phyloP scores from a whole-genome alignment of 768 basidiomycete genomes.

The Auricularia sp. region DNA sequence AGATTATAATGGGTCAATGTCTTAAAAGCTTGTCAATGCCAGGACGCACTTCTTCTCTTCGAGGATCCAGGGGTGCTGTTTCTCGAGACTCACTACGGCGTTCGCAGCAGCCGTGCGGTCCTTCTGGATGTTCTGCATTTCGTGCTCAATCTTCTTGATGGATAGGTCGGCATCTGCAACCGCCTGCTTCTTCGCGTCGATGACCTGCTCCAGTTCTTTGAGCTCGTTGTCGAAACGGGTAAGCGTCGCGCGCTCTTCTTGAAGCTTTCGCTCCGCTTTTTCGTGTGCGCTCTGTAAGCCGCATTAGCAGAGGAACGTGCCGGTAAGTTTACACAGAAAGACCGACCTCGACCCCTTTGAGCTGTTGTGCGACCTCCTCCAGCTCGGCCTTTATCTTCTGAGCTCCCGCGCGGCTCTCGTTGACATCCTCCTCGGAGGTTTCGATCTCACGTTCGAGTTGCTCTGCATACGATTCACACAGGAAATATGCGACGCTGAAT shows the following conservation, averaged over 20 bases:
- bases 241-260: slow-evolving; percentile 80
- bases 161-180: slow-evolving; percentile 57
- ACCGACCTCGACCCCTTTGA: slow-evolving; percentile 35
- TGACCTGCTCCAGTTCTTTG: slow-evolving; percentile 66
- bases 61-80: slow-evolving; percentile 76
- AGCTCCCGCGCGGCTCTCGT: slow-evolving; percentile 36
- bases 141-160: slow-evolving; percentile 60
- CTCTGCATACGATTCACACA: slow-evolving; percentile 32
- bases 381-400: slow-evolving; percentile 53
- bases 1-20: background rate
- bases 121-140: slow-evolving; percentile 48
- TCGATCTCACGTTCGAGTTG: slow-evolving; percentile 72
- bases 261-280: slow-evolving; percentile 58
- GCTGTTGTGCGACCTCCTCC: slow-evolving; percentile 41
- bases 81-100: slow-evolving; percentile 56
- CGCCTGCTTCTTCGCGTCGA: slow-evolving; percentile 71
- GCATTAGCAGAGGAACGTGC: background rate
- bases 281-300: slow-evolving; percentile 40
- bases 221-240: slow-evolving; percentile 84
- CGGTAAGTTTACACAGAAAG: background rate
- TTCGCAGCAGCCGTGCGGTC: slow-evolving; percentile 50
- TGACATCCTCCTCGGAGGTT: slow-evolving; percentile 25
- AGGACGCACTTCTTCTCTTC: slow-evolving; percentile 73
- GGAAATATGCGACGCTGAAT: no score
- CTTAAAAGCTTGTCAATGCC: background rate